Conservation (phyloP, 495 filamentous ascomycete species). For the Neurospora sp. region DNA sequence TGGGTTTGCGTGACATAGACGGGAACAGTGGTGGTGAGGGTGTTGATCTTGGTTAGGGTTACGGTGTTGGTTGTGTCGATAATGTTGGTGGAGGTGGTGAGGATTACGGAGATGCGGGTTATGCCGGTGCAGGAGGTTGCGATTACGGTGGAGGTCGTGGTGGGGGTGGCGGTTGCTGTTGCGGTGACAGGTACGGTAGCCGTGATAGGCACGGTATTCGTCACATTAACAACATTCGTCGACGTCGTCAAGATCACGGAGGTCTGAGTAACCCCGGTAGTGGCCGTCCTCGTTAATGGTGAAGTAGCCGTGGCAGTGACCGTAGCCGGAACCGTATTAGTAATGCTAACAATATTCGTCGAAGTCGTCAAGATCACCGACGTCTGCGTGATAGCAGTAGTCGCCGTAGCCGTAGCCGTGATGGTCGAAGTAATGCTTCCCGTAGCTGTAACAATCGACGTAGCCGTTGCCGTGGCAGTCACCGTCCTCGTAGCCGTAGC, state of each 20-base stretch:
- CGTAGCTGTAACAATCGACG: neutral
- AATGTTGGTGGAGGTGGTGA: conserved; percentile 3
- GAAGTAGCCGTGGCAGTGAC: neutral
- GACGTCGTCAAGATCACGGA: neutral
- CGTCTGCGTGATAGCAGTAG: too few relatives aligned
- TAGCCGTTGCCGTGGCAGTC: neutral
- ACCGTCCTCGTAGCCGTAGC: neutral
- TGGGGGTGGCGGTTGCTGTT: neutral
- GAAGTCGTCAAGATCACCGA: neutral
- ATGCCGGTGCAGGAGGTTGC: too few relatives aligned
- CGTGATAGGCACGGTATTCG: neutral
- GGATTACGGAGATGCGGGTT: too few relatives aligned
- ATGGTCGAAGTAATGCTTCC: neutral
- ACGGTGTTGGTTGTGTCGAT: conserved; percentile 5
- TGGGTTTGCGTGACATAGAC: neutral
- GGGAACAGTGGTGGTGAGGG: neutral
- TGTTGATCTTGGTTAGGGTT: conserved; percentile 7
- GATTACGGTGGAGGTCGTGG: too few relatives aligned
- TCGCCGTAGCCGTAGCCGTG: neutral
- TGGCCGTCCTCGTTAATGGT: neutral
- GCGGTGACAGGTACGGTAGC: neutral
- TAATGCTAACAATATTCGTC: neutral
- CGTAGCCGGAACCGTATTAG: neutral
- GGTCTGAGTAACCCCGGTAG: neutral
- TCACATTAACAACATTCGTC: neutral